Evolutionary conservation across 441 rosid species (phyloP), one percentile per base, ranked within the genome.

Genomic region (Populus hybrid): DNA sequence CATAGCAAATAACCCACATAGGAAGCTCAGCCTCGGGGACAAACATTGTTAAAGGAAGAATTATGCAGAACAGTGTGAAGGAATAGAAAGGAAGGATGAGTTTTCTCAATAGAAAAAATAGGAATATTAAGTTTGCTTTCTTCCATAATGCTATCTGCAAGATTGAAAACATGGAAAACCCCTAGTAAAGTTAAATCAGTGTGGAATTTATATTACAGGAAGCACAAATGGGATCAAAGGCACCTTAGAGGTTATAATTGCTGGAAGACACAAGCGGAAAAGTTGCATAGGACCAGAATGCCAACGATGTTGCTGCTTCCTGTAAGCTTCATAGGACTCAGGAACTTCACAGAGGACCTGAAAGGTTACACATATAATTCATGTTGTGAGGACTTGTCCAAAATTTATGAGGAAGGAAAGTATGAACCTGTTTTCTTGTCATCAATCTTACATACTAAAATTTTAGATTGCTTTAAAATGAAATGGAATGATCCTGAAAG

Each of bases 271-370:
- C 86, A 95, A 79, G 74, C 99, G 98, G 84, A 95, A 95, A 71
- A 95, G 98, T 73, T 93, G 91, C 92, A 93, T 93, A 2, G 98
- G 98, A 70, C 98, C 98, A 0, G 98, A 95, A 81, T 95, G 98
- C 98, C 98, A 95, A 46, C 98, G 93, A 80, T 94, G 98, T 82
- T 94, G 98, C 86, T 94, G 98, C 88, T 94, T 94, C 87, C 93
- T 88, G 85, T 94, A 94, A 75, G 98, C 97, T 87, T 94, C 98
- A 64, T 91, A 94, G 26, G 98, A 93, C 83, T 90, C 98, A 0
- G 98, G 99, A 83, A 95, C 92, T 88, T 95, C 98, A 75, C 98
- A 92, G 40, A 95, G 90, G 74, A 93, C 98, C 98, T 95, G 77
- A 61, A 57, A 75, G 14, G 66, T 78, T 53, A 71, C 70, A 40